Evolutionary conservation across 2,329 filamentous ascomycete species (phyloP), one percentile per base, ranked within the genome.

Genomic region (Fusarium devonianum): DNA sequence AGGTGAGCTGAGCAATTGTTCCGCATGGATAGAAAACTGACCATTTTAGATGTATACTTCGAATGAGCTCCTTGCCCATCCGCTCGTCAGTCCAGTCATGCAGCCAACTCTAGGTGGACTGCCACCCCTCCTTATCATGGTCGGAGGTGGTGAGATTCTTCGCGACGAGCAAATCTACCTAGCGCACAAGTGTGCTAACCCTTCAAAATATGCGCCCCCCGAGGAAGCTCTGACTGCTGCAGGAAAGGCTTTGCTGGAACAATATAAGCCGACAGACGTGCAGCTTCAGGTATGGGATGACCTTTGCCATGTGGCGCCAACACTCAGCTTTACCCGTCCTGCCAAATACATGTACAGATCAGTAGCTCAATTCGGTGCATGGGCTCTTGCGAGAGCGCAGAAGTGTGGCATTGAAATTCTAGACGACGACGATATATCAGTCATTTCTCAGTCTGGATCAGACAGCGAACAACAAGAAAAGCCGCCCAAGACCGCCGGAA

Each of bases 251-350:
- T 71, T 78, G 10, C 65, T 94, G 12, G 75, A 79, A 25, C 85
- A 80, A 54, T 95, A 90, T 70, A 84, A 85, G 48, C 90, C 92
- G 0, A 99, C 94, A 0, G 84, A 96, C 62, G 93, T 97, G 0
- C 92, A 97, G 68, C 79, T 99, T 2, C 94, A 97, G 69, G 87
- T 97, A 2, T 97, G 93, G 92, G 93, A 97, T 49, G 89, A 96
- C 63, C 76, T 97, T 3, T 97, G 94, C 65, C 93, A 97, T 67
- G 92, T 96, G 5, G 87, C 88, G 1, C 90, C 93, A 1, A 97
- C 92, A 0, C 79, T 97, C n/a, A 96, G 90, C 64, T 97, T 96
- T 69, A 97, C 93, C 0, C 83, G 87, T n/a, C 94, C 94, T 1
- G 94, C 93, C 34, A 97, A 97, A 70, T 89, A 89, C 73, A 97